Evolutionary conservation across 1,284 basidiomycete genomes (phyloP).

Genomic region (Salmacisia buchloeana): DNA sequence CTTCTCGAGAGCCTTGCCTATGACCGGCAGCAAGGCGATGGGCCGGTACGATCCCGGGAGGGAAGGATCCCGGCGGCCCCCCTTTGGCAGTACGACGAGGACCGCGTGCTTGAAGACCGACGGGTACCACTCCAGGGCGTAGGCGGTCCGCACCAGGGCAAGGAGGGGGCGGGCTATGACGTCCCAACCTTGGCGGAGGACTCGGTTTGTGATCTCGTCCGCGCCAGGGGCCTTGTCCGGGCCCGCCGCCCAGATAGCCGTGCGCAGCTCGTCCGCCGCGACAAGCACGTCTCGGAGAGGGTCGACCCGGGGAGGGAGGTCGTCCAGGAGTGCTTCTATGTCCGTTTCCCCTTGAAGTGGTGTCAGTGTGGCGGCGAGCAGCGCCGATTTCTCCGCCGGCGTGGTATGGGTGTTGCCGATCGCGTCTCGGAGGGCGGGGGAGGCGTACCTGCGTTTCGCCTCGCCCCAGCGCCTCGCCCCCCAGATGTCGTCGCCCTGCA

Average conservation of each 20-base stretch:
- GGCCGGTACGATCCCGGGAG: neutral
- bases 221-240: slow-evolving; percentile 9
- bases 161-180: neutral
- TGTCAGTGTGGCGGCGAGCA: neutral
- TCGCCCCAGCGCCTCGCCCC: neutral
- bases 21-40: neutral
- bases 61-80: neutral
- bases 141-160: neutral
- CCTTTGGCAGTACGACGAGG: neutral
- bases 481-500: neutral
- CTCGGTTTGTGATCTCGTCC: slow-evolving; percentile 5
- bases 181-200: neutral
- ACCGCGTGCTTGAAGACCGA: neutral
- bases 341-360: neutral
- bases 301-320: neutral
- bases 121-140: neutral
- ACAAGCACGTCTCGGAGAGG: neutral
- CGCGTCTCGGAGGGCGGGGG: neutral
- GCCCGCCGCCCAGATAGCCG: neutral
- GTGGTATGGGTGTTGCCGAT: neutral
- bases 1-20: slow-evolving; percentile 5
- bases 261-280: neutral
- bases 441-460: neutral
- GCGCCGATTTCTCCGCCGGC: neutral
- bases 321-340: neutral